Evolutionary conservation across 2,329 filamentous ascomycete genomes (phyloP).

Genomic region (Podosphaera leucotricha): DNA sequence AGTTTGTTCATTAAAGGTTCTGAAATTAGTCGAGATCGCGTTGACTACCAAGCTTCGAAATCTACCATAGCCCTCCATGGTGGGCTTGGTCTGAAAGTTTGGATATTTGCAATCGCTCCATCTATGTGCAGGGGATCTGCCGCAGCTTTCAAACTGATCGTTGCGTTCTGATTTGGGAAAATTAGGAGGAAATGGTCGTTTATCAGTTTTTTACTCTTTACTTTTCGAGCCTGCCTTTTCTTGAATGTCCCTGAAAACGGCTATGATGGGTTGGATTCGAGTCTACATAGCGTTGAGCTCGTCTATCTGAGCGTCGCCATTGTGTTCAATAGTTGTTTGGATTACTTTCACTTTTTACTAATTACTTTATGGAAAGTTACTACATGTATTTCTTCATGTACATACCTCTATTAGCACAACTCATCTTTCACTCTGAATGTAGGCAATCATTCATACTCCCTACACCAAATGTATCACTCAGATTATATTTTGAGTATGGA

Average conservation of each 20-base stretch:
- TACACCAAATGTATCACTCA: constrained; percentile 4
- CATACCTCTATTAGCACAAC: too few species aligned
- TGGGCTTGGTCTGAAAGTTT: background rate
- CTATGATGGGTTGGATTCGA: background rate
- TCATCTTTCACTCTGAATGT: too few species aligned
- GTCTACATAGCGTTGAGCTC: background rate
- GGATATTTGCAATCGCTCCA: background rate
- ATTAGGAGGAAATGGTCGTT: background rate
- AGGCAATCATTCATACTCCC: background rate
- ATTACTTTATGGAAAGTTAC: too few species aligned
- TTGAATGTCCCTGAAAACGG: background rate
- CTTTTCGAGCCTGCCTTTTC: background rate
- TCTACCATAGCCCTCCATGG: background rate
- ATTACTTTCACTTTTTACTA: too few species aligned
- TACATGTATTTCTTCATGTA: too few species aligned
- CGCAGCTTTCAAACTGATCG: background rate
- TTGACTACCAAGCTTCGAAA: background rate
- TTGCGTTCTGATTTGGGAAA: background rate
- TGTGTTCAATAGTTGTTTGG: background rate
- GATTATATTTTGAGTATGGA: constrained; percentile 37
- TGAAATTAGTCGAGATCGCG: background rate
- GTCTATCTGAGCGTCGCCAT: background rate
- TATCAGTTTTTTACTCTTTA: background rate
- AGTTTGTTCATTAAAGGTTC: background rate
- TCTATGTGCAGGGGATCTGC: background rate